These are phyloP conservation scores for Nitzschia palea DNA, from an alignment of 108 stramenopile species.

Conservation along the genomic window DNA sequence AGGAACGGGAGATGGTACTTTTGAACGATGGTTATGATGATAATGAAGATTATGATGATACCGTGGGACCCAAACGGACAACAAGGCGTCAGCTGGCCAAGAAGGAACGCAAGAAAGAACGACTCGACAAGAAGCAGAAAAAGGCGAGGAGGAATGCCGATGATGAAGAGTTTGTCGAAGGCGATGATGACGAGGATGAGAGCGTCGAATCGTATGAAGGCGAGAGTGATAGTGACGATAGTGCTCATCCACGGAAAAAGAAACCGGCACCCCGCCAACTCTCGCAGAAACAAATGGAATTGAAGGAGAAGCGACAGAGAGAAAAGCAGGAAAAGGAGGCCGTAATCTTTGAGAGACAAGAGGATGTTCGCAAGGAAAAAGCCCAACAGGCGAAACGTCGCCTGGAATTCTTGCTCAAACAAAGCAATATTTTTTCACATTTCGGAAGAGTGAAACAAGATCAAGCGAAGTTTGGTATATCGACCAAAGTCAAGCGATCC, in stretches of 20 bases:
- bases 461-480: constrained; percentile 54
- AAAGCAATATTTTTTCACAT: constrained; percentile 96
- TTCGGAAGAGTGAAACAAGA: constrained; percentile 87
- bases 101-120: constrained; percentile 44
- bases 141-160: constrained; percentile 17
- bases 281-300: constrained; percentile 52
- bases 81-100: constrained; percentile 46
- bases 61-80: constrained; percentile 40
- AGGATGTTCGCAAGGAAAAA: constrained; percentile 67
- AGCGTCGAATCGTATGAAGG: constrained; percentile 38
- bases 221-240: constrained; percentile 41
- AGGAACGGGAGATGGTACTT: constrained; percentile 56
- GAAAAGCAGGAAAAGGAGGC: constrained; percentile 73
- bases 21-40: too few species aligned
- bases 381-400: constrained; percentile 82
- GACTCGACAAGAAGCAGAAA: constrained; percentile 44
- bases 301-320: constrained; percentile 35
- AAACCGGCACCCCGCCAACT: constrained; percentile 34
- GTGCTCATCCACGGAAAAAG: constrained; percentile 33
- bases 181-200: constrained; percentile 34
- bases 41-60: too few species aligned
- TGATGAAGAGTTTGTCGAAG: constrained; percentile 31
- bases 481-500: constrained; percentile 4
- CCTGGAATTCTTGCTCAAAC: constrained; percentile 93
- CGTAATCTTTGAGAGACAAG: constrained; percentile 66